These are phyloP conservation scores for Gossypium laxum DNA, from an alignment of 441 rosid genomes.

Conservation along the genomic window DNA sequence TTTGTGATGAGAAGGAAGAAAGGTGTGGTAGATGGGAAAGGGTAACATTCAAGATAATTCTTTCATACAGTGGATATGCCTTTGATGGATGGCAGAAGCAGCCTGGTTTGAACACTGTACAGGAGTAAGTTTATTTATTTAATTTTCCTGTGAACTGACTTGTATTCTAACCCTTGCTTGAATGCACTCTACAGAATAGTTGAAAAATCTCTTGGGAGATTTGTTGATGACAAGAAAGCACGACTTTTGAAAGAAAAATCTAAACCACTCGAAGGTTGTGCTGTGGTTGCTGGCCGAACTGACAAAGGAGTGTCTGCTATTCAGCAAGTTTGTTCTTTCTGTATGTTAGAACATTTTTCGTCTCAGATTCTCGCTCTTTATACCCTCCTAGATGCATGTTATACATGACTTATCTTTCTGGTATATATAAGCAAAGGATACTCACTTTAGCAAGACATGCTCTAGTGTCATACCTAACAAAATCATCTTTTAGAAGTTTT, in stretches of 20 bases:
- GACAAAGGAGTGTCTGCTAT: slow-evolving; percentile 95
- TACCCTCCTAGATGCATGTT: too few species aligned
- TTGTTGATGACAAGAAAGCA: slow-evolving; percentile 84
- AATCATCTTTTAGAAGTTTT: not conserved
- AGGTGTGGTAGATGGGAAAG: slow-evolving; percentile 75
- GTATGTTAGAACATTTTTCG: slow-evolving; percentile 41
- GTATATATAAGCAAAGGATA: too few species aligned
- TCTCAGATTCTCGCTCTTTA: not conserved
- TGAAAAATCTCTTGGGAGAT: slow-evolving; percentile 71
- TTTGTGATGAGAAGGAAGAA: slow-evolving; percentile 20
- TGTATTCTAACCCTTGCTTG: not conserved
- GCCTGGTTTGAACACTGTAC: slow-evolving; percentile 78
- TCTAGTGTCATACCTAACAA: too few species aligned
- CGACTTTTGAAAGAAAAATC: slow-evolving; percentile 55
- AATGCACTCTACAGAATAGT: slow-evolving; percentile 41
- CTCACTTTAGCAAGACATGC: too few species aligned
- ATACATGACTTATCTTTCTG: too few species aligned
- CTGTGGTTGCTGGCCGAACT: slow-evolving; percentile 85
- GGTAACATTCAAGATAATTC: slow-evolving; percentile 57
- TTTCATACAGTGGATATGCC: slow-evolving; percentile 70
- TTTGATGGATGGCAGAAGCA: slow-evolving; percentile 99
- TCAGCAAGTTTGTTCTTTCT: slow-evolving; percentile 90
- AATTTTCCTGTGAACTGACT: not conserved
- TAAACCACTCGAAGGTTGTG: slow-evolving; percentile 76
- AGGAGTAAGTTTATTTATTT: slow-evolving; percentile 21